These are phyloP conservation scores for Cercospora sp. DNA, from an alignment of 2,329 filamentous ascomycete genomes.

Conservation along the genomic window DNA sequence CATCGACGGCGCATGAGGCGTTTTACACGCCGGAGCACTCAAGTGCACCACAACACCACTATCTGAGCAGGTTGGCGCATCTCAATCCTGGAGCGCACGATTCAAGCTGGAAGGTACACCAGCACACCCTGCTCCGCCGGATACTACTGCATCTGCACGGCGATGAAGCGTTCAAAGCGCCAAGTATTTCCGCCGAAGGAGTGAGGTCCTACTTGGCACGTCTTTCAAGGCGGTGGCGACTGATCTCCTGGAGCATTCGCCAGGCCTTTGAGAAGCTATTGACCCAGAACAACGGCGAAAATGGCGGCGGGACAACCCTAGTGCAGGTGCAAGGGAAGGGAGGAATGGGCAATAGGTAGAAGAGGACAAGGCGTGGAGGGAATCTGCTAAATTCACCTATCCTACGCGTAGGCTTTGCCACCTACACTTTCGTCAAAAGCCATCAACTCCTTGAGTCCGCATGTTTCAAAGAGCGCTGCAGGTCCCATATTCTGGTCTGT, in stretches of 20 bases:
- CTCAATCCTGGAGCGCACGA: not conserved
- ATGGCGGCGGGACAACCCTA: not conserved
- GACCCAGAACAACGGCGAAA: not conserved
- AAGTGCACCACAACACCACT: conserved; percentile 23
- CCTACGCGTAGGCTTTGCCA: conserved; percentile 39
- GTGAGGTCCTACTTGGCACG: not conserved
- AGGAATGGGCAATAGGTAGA: not conserved
- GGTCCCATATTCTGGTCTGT: conserved; percentile 44
- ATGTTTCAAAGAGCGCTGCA: conserved; percentile 53
- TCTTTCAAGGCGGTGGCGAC: not conserved
- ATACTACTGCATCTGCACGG: not conserved
- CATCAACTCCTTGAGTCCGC: conserved; percentile 54
- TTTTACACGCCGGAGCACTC: conserved; percentile 12
- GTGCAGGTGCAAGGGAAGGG: not conserved
- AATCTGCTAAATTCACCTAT: not conserved
- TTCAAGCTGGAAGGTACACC: not conserved
- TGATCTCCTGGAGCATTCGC: not conserved
- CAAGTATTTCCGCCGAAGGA: not conserved
- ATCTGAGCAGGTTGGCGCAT: not conserved
- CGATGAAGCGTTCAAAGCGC: not conserved
- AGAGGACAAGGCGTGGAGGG: not conserved
- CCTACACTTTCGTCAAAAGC: conserved; percentile 52
- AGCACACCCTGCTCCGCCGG: not conserved
- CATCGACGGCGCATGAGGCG: conserved; percentile 15
- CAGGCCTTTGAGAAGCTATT: not conserved